Evolutionary conservation across 2,329 filamentous ascomycete species (phyloP).

Genomic region (Aphanocladium album): DNA sequence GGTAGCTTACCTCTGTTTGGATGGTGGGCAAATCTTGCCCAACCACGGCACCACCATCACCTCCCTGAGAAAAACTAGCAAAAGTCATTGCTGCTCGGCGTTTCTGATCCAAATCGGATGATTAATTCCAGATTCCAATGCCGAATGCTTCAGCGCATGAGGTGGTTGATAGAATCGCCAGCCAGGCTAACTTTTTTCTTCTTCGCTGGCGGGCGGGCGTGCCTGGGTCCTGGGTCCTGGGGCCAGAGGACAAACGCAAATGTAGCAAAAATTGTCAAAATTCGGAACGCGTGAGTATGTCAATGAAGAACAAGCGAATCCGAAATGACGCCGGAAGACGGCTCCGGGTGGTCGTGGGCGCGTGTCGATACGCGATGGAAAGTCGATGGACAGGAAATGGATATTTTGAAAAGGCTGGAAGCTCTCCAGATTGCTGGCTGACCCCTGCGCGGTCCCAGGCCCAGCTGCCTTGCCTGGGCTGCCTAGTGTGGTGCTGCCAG

Average conservation of each 20-base stretch:
- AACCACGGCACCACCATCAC: conserved; percentile 35
- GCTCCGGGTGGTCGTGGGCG: background rate
- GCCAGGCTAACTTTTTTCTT: background rate
- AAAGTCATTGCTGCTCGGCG: conserved; percentile 51
- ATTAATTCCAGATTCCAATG: background rate
- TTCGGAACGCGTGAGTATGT: background rate
- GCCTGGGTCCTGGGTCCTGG: background rate
- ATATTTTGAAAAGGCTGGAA: conserved; percentile 4
- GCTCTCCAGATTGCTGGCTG: conserved; percentile 1
- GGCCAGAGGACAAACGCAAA: background rate
- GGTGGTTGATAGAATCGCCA: background rate
- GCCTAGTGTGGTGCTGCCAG: background rate
- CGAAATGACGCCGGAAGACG: background rate
- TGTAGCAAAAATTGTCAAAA: background rate
- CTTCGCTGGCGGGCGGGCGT: background rate
- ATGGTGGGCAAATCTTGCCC: conserved; percentile 72
- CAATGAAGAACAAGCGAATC: background rate
- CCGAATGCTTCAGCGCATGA: background rate
- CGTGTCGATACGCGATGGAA: background rate
- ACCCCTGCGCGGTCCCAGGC: background rate
- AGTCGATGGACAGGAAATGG: conserved; percentile 3
- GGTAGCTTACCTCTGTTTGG: conserved; percentile 65
- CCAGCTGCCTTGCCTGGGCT: background rate
- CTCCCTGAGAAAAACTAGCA: conserved; percentile 38
- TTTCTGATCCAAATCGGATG: background rate